Base-by-base conservation (phyloP, 192 early-diverging fungal species). In the Dissophora ornata region DNA sequence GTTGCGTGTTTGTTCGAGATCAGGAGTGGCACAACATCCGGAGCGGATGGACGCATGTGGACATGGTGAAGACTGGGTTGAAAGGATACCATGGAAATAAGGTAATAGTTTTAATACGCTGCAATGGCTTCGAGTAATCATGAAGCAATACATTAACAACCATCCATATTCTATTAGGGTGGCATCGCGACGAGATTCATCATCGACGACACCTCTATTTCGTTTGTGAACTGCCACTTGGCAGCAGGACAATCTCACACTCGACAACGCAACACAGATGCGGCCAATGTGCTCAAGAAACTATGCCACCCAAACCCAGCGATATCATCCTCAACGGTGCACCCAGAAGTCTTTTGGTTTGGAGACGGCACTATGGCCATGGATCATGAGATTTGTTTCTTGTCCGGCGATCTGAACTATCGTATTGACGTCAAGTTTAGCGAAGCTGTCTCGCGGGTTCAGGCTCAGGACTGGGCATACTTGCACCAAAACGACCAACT, bases 401-500 rank as follows among this genome's bases (percentile, higher is more conserved):
- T 92, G 22, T 88, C 89, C n/a, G 96, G 96, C n/a, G 97, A 98
- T 77, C 85, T 97, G 33, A 98, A 98, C 79, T 98, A 97, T 80
- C 89, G 97, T 19, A 94, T 98, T 59, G 87, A 92, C 32, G 80
- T 90, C 61, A 49, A 83, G 9, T 90, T 94, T 18, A 84, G 90
- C 38, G 74, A 84, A 30, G 94, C 92, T 1, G 42, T 94, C 19
- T 80, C 87, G 22, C 59, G 67, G 9, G 85, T 84, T 7, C 83
- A 84, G 18, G 71, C 82, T 8, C 80, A 85, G 55, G 82, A 94
- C 57, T 88, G 84, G 79, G 73, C 80, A 11, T 58, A 83, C 18
- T 67, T 96, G 45, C 74, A 87, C 62, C 80, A 79, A 42, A 63
- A 86, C 26, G 91, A 94, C 79, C 92, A 94, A 79, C 79, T 94